A percentile compares a stretch with the other conserved stretches of the same genome.
These are phyloP conservation scores for Dothistroma septosporum DNA, from an alignment of 2,329 filamentous ascomycete genomes.

Conservation along the genomic window DNA sequence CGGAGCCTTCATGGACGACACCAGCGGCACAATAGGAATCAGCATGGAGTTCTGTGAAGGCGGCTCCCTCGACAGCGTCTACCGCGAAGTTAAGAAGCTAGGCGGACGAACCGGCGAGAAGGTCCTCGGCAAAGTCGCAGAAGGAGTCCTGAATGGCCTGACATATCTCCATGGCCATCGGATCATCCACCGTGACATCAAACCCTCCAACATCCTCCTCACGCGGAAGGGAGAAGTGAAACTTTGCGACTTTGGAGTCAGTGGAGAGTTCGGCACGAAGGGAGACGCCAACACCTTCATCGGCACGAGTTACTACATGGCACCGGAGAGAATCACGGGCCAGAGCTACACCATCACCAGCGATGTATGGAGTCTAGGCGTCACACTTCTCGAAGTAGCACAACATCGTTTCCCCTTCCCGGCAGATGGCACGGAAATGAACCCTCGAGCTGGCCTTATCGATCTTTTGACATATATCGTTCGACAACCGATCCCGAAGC, in stretches of 20 bases:
- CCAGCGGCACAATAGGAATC: conserved; percentile 95
- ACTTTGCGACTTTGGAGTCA: conserved; percentile 96
- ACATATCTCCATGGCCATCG: conserved; percentile 94
- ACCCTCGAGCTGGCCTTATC: conserved; percentile 86
- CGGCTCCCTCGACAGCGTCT: conserved; percentile 91
- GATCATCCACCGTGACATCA: conserved; percentile 98
- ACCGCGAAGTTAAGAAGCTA: conserved; percentile 93
- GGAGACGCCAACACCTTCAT: conserved; percentile 99
- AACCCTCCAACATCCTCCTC: conserved; percentile 93
- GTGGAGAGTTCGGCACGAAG: conserved; percentile 96
- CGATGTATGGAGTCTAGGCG: conserved; percentile 96
- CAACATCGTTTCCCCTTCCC: conserved; percentile 98
- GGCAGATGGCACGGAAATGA: conserved; percentile 91
- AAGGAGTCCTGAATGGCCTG: conserved; percentile 86
- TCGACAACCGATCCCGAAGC: conserved; percentile 84
- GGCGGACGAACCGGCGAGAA: conserved; percentile 95
- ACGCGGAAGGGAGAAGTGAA: conserved; percentile 93
- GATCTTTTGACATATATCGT: conserved; percentile 97
- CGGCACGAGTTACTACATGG: conserved; percentile 99
- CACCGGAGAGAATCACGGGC: conserved; percentile 93
- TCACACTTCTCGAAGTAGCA: conserved; percentile 97
- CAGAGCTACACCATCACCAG: conserved; percentile 98
- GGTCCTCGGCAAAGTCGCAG: conserved; percentile 91
- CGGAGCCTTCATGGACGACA: conserved; percentile 90
- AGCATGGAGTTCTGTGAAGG: conserved; percentile 99